A percentile compares a stretch with the other conserved stretches of the same genome.
Conservation (phyloP, 2,329 filamentous ascomycete species). For the Botrytis cinerea region DNA sequence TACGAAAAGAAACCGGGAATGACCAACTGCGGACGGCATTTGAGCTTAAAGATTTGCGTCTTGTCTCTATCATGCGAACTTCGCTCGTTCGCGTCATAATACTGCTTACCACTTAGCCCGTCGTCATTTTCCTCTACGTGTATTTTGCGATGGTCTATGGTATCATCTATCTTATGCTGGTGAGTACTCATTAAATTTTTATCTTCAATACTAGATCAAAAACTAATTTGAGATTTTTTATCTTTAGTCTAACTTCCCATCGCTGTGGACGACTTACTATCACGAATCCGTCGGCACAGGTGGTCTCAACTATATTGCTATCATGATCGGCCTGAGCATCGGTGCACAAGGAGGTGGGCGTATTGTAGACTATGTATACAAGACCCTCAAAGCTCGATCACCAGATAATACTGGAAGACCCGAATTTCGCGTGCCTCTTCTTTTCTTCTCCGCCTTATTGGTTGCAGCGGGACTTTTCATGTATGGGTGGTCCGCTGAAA, state of each 20-base stretch:
- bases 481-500: constrained; percentile 58
- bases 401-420: constrained; percentile 43
- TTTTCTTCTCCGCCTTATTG: constrained; percentile 54
- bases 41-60: constrained; percentile 46
- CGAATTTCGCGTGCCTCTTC: constrained; percentile 62
- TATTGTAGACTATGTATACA: constrained; percentile 49
- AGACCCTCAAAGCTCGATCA: constrained; percentile 28
- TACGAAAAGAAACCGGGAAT: constrained; percentile 55
- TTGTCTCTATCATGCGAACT: constrained; percentile 42
- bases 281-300: constrained; percentile 55
- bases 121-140: constrained; percentile 53
- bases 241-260: constrained; percentile 54
- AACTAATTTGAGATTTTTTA: not conserved
- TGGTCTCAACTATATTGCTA: constrained; percentile 54
- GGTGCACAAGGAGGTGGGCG: constrained; percentile 37
- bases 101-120: constrained; percentile 53
- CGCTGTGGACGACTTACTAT: constrained; percentile 57
- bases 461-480: constrained; percentile 57
- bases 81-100: constrained; percentile 50
- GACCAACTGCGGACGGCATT: constrained; percentile 50
- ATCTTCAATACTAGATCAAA: not conserved
- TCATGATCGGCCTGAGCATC: constrained; percentile 48
- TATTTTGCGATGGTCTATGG: constrained; percentile 55
- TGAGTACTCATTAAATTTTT: not conserved
- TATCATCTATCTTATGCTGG: constrained; percentile 54